Base-by-base conservation (phyloP, 768 basidiomycete genomes). In the Phanerochaete carnosa region DNA sequence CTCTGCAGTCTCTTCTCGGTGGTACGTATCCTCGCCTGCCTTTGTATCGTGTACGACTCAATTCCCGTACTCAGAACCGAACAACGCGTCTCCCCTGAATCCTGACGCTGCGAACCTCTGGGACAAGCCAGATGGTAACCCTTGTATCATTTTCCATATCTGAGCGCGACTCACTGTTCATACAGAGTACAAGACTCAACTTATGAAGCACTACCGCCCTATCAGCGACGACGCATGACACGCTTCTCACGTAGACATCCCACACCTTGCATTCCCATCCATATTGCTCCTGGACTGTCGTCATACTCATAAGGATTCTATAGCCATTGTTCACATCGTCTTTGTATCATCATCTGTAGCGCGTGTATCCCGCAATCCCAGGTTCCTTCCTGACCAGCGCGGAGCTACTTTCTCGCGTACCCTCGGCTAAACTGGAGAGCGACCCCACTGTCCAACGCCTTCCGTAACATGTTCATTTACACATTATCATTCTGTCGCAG, bases 41-140 rank as follows among this genome's bases (percentile, higher is more conserved):
- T 37, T 26, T 15, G 58, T 51, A 47, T 37, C 9, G 8, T 13
- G 26, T 23, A 19, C 26, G 52, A 22, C 51, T 39, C 15, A 54
- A 33, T 33, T 19, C 19, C n/a, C n/a, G 60, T 39, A 35, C 28
- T 23, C 67, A 93, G 94, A 96, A 73, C 94, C 94, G 28, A 95
- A 96, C 79, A 95, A 95, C 70, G 90, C 89, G 16, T 95, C 93
- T 6, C 94, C 94, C 7, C 76, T 96, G 60, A 95, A 95, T 70
- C 78, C 87, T 7, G 94, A 95, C 65, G 94, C 94, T 1, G 90
- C 94, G 3, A 79, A 81, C 19, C 76, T 94, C 23, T 96, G 94
- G 94, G 81, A 79, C 63, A 79, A 81, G 37, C 81, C 85, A n/a
- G 83, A 83, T 63, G 84, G 90, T 87, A 69, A 45, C 80, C 64